These are phyloP conservation scores for Colletotrichum aenigma DNA, from an alignment of 2,329 filamentous ascomycete species.

Conservation along the genomic window DNA sequence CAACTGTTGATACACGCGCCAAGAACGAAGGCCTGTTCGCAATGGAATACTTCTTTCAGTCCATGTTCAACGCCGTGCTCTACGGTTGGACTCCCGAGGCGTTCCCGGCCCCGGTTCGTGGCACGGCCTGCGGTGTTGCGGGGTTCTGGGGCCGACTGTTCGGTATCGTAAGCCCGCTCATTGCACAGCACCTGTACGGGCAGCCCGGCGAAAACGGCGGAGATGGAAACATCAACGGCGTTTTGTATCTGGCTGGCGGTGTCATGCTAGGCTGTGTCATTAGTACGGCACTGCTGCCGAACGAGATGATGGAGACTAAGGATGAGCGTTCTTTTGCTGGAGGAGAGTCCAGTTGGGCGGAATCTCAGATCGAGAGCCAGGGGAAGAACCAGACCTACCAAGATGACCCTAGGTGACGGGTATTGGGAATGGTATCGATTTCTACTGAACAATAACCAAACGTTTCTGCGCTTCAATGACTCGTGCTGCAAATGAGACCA, in stretches of 20 bases:
- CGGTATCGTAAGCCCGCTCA: constrained; percentile 61
- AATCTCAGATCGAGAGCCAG: neutral
- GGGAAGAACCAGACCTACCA: neutral
- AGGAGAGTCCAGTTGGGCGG: neutral
- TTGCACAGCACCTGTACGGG: constrained; percentile 50
- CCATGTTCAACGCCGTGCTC: constrained; percentile 23
- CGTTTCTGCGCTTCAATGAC: neutral
- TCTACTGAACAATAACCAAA: neutral
- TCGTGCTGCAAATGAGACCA: neutral
- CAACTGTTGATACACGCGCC: constrained; percentile 27
- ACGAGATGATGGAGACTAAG: constrained; percentile 34
- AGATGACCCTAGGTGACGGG: neutral
- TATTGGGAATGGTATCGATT: rapidly evolving
- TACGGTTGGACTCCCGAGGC: constrained; percentile 22
- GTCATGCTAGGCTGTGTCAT: constrained; percentile 57
- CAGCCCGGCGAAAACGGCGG: constrained; percentile 30
- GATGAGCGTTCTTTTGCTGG: constrained; percentile 27
- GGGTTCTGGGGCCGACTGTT: constrained; percentile 64
- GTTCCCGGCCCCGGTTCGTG: constrained; percentile 49
- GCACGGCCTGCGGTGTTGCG: constrained; percentile 58
- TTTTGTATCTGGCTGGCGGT: constrained; percentile 22
- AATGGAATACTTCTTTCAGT: constrained; percentile 34
- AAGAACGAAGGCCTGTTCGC: constrained; percentile 29
- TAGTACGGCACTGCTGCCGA: constrained; percentile 53
- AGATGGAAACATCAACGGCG: neutral